A percentile compares a stretch with the other conserved stretches of the same genome.
Conservation (phyloP, 257 asterid species). For the Coffea canephora region DNA sequence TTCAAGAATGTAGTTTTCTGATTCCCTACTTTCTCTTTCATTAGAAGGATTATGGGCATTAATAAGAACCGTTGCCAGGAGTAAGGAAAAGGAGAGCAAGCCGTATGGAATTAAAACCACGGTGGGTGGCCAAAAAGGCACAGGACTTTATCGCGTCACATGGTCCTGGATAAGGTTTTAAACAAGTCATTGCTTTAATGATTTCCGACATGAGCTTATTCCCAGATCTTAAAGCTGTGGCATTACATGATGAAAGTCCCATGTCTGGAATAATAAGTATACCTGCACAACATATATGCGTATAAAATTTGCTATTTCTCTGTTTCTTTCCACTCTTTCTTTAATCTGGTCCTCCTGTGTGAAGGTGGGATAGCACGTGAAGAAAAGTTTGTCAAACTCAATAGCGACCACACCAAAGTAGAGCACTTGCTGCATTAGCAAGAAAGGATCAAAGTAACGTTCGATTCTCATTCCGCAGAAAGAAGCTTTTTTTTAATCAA, state of each 20-base stretch:
- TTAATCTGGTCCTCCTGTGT: not conserved
- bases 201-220: slow-evolving; percentile 13
- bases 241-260: not conserved
- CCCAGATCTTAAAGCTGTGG: slow-evolving; percentile 8
- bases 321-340: not conserved
- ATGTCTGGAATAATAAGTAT: not conserved
- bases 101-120: not conserved
- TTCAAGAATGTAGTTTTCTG: not conserved
- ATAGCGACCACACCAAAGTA: slow-evolving; percentile 2
- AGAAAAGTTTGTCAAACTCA: slow-evolving; percentile 10
- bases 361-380: slow-evolving; percentile 13
- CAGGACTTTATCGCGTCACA: slow-evolving; percentile 8
- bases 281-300: not conserved
- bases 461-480: not conserved
- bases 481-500: not conserved
- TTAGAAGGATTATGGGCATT: not conserved
- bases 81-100: not conserved
- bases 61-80: not conserved
- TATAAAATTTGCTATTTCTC: too few relatives aligned
- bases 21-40: not conserved
- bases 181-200: not conserved
- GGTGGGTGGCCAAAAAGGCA: not conserved
- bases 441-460: not conserved
- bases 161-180: slow-evolving; percentile 5
- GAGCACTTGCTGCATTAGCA: slow-evolving; percentile 18